A percentile compares a stretch with the other conserved stretches of the same genome.
phyloP scores from a whole-genome alignment of 805 yeast genomes.

The Sugiyamaella americana region DNA sequence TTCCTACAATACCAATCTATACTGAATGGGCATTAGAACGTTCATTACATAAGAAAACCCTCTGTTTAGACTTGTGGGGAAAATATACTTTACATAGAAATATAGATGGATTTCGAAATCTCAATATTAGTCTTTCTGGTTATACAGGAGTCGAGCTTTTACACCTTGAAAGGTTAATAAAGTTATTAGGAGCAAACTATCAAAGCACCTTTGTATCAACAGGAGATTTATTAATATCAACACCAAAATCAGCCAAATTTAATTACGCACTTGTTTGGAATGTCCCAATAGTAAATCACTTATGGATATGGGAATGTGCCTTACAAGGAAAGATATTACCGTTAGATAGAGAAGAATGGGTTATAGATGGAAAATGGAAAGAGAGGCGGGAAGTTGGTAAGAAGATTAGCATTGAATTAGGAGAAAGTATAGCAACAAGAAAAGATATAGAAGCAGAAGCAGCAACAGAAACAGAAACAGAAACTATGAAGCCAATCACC shows the following conservation, averaged over 20 bases:
- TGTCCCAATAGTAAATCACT: conserved; percentile 33
- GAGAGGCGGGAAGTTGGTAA: not conserved
- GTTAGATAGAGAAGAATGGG: conserved; percentile 13
- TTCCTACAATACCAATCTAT: conserved; percentile 33
- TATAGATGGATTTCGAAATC: conserved; percentile 23
- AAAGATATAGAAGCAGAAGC: not conserved
- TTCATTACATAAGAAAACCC: conserved; percentile 49
- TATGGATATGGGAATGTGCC: conserved; percentile 37
- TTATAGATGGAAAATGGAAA: conserved; percentile 16
- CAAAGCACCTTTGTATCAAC: conserved; percentile 43
- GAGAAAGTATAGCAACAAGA: not conserved
- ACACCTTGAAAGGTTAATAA: conserved; percentile 61
- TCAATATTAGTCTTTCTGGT: conserved; percentile 55
- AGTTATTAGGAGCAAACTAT: conserved; percentile 46
- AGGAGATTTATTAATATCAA: conserved; percentile 49
- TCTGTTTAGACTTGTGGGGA: conserved; percentile 59
- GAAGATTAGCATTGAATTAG: not conserved
- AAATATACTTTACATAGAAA: conserved; percentile 30
- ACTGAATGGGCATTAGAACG: conserved; percentile 84
- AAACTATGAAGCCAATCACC: too few species aligned
- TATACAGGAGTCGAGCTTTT: conserved; percentile 70
- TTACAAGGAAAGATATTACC: conserved; percentile 19
- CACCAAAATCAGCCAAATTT: conserved; percentile 27
- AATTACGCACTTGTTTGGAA: conserved; percentile 32
- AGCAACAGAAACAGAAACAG: not conserved